Percentiles rank a stretch among this genome's conserved stretches.
Conservation (phyloP, 495 filamentous ascomycete species). For the Cudoniella acicularis region DNA sequence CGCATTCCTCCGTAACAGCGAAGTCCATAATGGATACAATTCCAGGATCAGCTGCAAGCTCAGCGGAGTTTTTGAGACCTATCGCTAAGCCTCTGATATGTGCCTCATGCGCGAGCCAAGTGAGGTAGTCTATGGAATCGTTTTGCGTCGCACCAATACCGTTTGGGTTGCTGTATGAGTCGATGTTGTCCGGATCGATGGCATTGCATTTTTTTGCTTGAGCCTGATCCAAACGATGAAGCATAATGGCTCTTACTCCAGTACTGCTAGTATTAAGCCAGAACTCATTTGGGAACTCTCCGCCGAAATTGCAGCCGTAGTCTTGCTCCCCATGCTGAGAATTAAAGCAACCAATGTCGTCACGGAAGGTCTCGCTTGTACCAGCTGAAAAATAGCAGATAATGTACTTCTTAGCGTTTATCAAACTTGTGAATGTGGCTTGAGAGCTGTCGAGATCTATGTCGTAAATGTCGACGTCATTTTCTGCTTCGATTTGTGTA, state of each 20-base stretch:
- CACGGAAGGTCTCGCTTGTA: no score
- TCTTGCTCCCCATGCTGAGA: no score
- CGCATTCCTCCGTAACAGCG: background rate
- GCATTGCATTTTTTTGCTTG: slow-evolving; percentile 61
- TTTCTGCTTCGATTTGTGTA: no score
- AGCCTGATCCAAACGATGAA: slow-evolving; percentile 50
- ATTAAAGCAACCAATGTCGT: no score
- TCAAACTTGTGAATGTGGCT: no score
- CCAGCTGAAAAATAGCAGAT: no score
- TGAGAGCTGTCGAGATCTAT: no score
- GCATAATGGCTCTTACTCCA: background rate
- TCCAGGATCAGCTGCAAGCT: background rate
- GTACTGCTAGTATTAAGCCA: background rate
- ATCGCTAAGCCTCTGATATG: background rate
- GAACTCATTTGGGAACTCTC: no score
- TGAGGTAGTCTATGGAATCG: background rate
- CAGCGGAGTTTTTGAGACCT: background rate
- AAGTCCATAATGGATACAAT: background rate
- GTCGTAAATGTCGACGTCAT: no score
- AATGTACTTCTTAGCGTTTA: no score
- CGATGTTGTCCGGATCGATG: slow-evolving; percentile 68
- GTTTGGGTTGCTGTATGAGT: slow-evolving; percentile 56
- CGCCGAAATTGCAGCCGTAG: no score
- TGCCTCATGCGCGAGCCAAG: background rate
- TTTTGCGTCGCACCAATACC: slow-evolving; percentile 49